Conservation (phyloP, 2,329 filamentous ascomycete genomes). For the Trichoderma koningii region DNA sequence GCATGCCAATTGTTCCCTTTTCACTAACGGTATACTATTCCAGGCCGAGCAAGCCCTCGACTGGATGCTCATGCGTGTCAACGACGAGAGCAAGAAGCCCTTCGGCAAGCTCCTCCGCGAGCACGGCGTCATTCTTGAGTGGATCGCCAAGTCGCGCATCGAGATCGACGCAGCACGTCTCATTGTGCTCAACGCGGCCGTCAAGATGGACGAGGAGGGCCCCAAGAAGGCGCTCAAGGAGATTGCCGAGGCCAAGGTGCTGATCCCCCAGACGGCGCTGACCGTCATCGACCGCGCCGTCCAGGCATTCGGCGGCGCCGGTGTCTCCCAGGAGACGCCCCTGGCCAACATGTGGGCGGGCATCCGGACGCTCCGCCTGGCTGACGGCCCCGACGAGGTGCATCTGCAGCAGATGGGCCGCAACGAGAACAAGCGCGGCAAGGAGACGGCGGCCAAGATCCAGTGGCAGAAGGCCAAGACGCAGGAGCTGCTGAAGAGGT, state of each 20-base stretch:
- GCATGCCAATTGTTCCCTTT: neutral
- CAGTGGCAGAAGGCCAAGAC: constrained; percentile 65
- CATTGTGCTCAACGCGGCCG: constrained; percentile 88
- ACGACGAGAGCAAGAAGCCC: constrained; percentile 85
- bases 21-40: too few species aligned
- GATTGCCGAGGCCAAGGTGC: constrained; percentile 93
- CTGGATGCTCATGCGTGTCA: constrained; percentile 92
- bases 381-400: constrained; percentile 96
- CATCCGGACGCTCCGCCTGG: constrained; percentile 79
- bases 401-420: constrained; percentile 79
- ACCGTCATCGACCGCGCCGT: constrained; percentile 92
- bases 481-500: constrained; percentile 64
- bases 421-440: constrained; percentile 74
- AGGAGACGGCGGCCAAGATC: constrained; percentile 62
- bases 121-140: constrained; percentile 93
- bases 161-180: constrained; percentile 93
- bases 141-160: constrained; percentile 87
- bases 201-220: constrained; percentile 87
- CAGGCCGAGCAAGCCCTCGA: constrained; percentile 86
- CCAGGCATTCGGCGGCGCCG: constrained; percentile 87
- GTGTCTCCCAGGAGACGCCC: constrained; percentile 92
- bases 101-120: constrained; percentile 86
- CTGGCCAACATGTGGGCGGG: constrained; percentile 80
- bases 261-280: constrained; percentile 79
- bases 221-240: constrained; percentile 89